A percentile compares a stretch with the other conserved stretches of the same genome.
Evolutionary conservation across 2,329 filamentous ascomycete species (phyloP).

Genomic region (Fusarium sp.): DNA sequence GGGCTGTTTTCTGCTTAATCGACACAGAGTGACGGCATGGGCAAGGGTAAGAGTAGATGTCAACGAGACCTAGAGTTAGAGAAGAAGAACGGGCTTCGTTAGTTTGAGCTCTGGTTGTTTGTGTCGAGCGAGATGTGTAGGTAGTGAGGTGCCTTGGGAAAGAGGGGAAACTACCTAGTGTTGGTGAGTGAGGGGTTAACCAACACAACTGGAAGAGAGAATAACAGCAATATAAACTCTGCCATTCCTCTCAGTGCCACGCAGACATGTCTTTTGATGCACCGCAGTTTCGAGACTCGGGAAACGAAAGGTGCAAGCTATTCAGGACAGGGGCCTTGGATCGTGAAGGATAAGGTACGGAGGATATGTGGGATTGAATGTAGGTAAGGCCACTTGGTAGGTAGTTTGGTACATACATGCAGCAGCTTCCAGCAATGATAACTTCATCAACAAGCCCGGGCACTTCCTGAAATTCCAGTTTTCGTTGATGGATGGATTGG

Average conservation of each 20-base stretch:
- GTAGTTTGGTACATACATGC: not conserved
- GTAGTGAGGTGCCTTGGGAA: constrained; percentile 21
- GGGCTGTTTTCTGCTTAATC: constrained; percentile 46
- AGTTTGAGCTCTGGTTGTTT: constrained; percentile 19
- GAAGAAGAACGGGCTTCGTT: constrained; percentile 31
- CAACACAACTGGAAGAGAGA: constrained; percentile 13
- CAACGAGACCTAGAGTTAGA: constrained; percentile 32
- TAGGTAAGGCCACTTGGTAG: constrained; percentile 14
- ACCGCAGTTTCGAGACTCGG: constrained; percentile 16
- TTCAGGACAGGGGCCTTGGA: constrained; percentile 24
- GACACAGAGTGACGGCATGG: constrained; percentile 48
- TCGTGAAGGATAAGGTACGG: constrained; percentile 33
- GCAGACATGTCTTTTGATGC: constrained; percentile 30
- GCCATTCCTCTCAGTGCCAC: constrained; percentile 39
- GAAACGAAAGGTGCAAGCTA: constrained; percentile 27
- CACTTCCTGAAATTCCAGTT: constrained; percentile 3
- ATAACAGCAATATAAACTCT: constrained; percentile 25
- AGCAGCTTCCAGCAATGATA: not conserved
- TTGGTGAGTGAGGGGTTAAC: constrained; percentile 47
- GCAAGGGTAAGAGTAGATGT: constrained; percentile 35
- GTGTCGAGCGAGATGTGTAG: constrained; percentile 17
- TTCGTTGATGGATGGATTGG: constrained; percentile 4
- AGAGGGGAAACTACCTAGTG: constrained; percentile 22
- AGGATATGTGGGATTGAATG: constrained; percentile 24
- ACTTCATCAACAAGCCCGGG: constrained; percentile 5